These are phyloP conservation scores for Coemansia sp. DNA, from an alignment of 192 early-diverging fungal genomes.

Conservation along the genomic window DNA sequence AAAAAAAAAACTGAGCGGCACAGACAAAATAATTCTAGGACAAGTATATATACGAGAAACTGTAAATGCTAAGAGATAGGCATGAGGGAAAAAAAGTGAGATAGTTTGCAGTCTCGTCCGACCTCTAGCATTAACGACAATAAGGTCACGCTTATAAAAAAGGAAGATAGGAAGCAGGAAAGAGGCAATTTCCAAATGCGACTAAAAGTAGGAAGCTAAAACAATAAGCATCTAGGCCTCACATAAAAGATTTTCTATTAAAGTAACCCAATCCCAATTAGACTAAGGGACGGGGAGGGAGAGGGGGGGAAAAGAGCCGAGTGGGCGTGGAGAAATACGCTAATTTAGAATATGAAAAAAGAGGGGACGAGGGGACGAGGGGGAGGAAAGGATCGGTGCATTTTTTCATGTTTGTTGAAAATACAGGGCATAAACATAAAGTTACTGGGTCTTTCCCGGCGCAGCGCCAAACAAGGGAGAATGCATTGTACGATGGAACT, in stretches of 20 bases:
- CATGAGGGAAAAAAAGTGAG: too few relatives aligned
- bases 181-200: background rate
- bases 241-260: background rate
- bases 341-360: background rate
- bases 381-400: background rate
- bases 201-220: background rate
- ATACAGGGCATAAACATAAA: too few relatives aligned
- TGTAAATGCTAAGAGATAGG: too few relatives aligned
- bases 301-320: background rate
- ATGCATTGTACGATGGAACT: too few relatives aligned
- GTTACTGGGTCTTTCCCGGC: background rate
- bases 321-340: constrained; percentile 4
- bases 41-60: background rate
- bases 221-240: background rate
- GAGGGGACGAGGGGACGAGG: background rate
- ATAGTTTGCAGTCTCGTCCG: too few relatives aligned
- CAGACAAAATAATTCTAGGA: background rate
- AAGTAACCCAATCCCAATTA: background rate
- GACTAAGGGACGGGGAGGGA: background rate
- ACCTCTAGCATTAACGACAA: background rate
- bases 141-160: too few relatives aligned
- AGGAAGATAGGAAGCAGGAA: too few relatives aligned
- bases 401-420: background rate
- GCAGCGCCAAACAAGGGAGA: background rate
- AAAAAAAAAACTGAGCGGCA: too few relatives aligned